These are phyloP conservation scores for Rugonectria rugulosa DNA, from an alignment of 2,329 filamentous ascomycete species.

Conservation along the genomic window DNA sequence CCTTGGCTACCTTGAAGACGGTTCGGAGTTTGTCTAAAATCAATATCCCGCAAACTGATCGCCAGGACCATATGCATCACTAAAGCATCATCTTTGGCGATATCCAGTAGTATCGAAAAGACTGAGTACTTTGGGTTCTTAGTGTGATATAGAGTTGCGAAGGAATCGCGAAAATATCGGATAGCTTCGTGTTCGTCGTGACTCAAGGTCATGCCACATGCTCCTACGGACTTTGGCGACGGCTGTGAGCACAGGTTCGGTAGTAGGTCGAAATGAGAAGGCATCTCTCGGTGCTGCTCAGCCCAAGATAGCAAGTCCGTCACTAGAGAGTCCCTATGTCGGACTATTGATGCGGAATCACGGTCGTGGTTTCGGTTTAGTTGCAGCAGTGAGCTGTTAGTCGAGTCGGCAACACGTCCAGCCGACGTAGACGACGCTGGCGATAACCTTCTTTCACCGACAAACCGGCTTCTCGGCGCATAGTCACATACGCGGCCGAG, in stretches of 20 bases:
- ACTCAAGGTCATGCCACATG: conserved; percentile 30
- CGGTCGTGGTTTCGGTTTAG: background rate
- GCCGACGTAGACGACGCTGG: background rate
- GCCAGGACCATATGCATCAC: conserved; percentile 48
- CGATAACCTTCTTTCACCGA: conserved; percentile 1
- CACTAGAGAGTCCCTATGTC: background rate
- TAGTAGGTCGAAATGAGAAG: background rate
- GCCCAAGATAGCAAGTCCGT: background rate
- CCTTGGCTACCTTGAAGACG: background rate
- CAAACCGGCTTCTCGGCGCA: conserved; percentile 27
- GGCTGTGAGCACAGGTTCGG: background rate
- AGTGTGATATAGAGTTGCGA: conserved; percentile 45
- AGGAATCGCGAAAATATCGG: conserved; percentile 45
- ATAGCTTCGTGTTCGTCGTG: conserved; percentile 47
- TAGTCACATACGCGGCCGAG: conserved; percentile 41
- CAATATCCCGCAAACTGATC: conserved; percentile 42
- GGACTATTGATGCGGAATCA: background rate
- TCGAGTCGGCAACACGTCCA: background rate
- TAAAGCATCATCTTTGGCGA: conserved; percentile 43
- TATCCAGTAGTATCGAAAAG: conserved; percentile 45
- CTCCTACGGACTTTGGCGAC: background rate
- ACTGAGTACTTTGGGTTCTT: conserved; percentile 47
- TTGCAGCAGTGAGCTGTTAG: background rate
- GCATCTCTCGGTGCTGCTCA: background rate
- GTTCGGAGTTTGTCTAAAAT: conserved; percentile 33